These are phyloP conservation scores for Mallotus japonicus DNA, from an alignment of 441 rosid species.

Conservation along the genomic window DNA sequence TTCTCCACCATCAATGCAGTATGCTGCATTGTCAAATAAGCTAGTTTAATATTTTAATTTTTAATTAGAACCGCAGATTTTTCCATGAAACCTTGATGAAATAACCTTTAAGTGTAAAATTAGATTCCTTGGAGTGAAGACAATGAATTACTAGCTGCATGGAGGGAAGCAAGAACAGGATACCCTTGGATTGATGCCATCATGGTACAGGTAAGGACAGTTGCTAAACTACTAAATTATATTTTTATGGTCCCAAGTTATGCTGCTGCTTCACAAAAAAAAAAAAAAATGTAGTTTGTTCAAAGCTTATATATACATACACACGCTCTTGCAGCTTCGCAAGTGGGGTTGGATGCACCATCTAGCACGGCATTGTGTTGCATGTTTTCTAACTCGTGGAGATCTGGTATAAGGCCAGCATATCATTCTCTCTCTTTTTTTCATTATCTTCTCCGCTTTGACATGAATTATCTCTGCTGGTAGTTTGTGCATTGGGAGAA, in stretches of 20 bases:
- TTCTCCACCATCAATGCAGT: background rate
- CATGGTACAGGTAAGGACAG: slow-evolving; percentile 79
- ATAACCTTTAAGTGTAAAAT: slow-evolving; percentile 9
- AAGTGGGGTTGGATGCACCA: slow-evolving; percentile 99
- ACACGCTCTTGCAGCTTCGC: slow-evolving; percentile 51
- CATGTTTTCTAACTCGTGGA: slow-evolving; percentile 93
- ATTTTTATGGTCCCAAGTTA: background rate
- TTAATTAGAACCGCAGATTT: too few species aligned
- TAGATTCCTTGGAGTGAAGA: slow-evolving; percentile 93
- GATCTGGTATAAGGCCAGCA: slow-evolving; percentile 60
- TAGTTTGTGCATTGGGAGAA: slow-evolving; percentile 98
- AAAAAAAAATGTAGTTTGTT: slow-evolving; percentile 4
- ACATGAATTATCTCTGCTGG: slow-evolving; percentile 35
- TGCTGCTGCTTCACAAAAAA: background rate
- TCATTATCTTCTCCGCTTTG: slow-evolving; percentile 13
- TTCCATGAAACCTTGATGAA: slow-evolving; percentile 5
- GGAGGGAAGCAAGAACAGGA: slow-evolving; percentile 93
- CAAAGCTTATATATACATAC: slow-evolving; percentile 12
- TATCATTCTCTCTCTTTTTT: slow-evolving; percentile 9
- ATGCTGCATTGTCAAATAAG: background rate
- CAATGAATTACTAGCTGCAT: slow-evolving; percentile 65
- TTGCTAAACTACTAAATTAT: slow-evolving; percentile 12
- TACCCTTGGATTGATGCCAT: slow-evolving; percentile 99
- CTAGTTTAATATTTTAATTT: slow-evolving; percentile 1
- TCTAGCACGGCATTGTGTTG: slow-evolving; percentile 88